Percentiles rank a stretch among this genome's conserved stretches.
Evolutionary conservation across 2,329 filamentous ascomycete species (phyloP).

Genomic region (Cercospora janseana): DNA sequence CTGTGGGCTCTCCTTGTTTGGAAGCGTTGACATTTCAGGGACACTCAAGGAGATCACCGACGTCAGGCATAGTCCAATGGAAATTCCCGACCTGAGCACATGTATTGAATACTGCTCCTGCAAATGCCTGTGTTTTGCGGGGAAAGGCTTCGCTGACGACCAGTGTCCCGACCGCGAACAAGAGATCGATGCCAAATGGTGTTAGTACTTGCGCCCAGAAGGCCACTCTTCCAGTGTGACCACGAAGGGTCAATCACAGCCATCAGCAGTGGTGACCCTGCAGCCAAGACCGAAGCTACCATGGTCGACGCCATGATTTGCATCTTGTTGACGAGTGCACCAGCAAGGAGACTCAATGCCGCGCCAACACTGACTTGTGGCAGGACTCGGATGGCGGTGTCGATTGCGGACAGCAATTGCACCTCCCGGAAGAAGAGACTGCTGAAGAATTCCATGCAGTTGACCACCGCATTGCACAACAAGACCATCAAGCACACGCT

Average conservation of each 20-base stretch:
- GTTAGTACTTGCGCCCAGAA: constrained; percentile 25
- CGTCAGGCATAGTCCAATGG: constrained; percentile 42
- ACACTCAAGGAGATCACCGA: constrained; percentile 39
- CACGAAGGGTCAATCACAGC: constrained; percentile 47
- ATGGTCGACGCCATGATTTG: constrained; percentile 20
- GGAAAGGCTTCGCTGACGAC: constrained; percentile 46
- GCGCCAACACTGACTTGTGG: constrained; percentile 49
- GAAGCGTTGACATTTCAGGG: constrained; percentile 22
- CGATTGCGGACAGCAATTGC: constrained; percentile 23
- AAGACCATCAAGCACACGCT: constrained; percentile 51
- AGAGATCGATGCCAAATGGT: constrained; percentile 24
- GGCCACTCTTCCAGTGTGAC: constrained; percentile 47
- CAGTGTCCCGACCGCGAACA: constrained; percentile 47
- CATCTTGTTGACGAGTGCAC: constrained; percentile 27
- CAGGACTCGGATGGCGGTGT: constrained; percentile 42
- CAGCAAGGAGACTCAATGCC: constrained; percentile 37
- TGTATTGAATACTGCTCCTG: constrained; percentile 49
- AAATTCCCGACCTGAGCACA: constrained; percentile 45
- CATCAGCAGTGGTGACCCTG: constrained; percentile 48
- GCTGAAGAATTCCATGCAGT: constrained; percentile 34
- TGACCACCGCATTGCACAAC: constrained; percentile 42
- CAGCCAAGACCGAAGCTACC: constrained; percentile 17
- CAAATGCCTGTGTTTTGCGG: constrained; percentile 43
- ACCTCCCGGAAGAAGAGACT: constrained; percentile 29
- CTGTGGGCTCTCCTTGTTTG: constrained; percentile 29